phyloP scores from a whole-genome alignment of 2,329 filamentous ascomycete species.

The Pezicula carpinea region DNA sequence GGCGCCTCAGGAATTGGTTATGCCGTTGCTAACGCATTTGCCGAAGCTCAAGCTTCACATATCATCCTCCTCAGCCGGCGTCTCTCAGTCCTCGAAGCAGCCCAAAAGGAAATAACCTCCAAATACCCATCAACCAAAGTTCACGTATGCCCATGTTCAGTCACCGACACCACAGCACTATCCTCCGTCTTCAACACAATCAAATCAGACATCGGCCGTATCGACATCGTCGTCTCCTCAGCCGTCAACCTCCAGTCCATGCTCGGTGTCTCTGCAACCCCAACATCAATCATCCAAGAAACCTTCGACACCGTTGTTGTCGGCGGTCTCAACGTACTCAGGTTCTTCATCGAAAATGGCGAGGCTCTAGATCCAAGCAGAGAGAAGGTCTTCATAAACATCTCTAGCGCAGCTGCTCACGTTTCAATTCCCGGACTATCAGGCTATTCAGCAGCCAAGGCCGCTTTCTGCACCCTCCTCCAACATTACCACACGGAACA shows the following conservation, averaged over 20 bases:
- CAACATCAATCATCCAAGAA: not conserved
- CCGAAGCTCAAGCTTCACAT: constrained; percentile 20
- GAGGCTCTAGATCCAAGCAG: not conserved
- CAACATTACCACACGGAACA: not conserved
- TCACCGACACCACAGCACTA: not conserved
- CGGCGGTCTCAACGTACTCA: not conserved
- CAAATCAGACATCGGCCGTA: not conserved
- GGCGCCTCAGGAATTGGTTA: constrained; percentile 15
- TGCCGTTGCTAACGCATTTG: constrained; percentile 9
- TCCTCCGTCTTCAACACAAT: not conserved
- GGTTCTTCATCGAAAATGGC: not conserved
- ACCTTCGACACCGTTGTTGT: not conserved
- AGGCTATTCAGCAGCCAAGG: not conserved
- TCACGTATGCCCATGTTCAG: not conserved
- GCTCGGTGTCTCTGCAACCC: not conserved
- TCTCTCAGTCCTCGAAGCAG: not conserved
- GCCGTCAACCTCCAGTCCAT: not conserved
- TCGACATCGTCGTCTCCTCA: not conserved
- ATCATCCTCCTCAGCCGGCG: constrained; percentile 24
- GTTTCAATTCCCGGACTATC: constrained; percentile 3
- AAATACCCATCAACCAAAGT: not conserved
- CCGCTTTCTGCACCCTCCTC: not conserved
- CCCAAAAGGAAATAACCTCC: not conserved
- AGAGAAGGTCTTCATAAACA: not conserved
- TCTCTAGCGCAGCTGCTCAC: not conserved